A percentile compares a stretch with the other conserved stretches of the same genome.
phyloP scores from a whole-genome alignment of 2,329 filamentous ascomycete species.

The Bipolaris victoriae region DNA sequence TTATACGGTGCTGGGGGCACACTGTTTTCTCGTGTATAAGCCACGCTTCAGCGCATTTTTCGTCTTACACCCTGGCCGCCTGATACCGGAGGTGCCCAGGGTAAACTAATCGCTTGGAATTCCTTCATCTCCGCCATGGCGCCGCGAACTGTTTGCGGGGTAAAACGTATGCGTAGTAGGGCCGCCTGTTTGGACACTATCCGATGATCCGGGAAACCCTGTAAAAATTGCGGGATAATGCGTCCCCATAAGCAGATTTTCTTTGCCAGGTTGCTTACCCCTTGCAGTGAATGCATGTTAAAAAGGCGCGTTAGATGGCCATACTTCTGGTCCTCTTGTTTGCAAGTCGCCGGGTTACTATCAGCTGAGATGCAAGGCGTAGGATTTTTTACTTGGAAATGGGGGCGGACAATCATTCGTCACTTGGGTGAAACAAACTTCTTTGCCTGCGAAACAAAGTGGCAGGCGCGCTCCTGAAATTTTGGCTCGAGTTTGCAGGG shows the following conservation, averaged over 20 bases:
- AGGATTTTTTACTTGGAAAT: too few species aligned
- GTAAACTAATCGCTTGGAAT: background rate
- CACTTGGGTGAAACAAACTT: too few species aligned
- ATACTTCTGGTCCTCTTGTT: too few species aligned
- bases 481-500: background rate
- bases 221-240: background rate
- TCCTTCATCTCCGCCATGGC: conserved; percentile 12
- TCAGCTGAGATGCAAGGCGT: too few species aligned
- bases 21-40: too few species aligned
- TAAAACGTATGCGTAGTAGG: background rate
- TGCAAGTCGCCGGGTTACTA: too few species aligned
- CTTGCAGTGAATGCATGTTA: background rate
- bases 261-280: background rate
- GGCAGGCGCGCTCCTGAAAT: background rate
- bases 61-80: background rate
- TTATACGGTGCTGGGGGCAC: background rate
- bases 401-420: too few species aligned
- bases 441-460: background rate
- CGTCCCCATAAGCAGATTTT: background rate
- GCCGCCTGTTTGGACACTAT: too few species aligned
- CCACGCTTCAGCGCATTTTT: too few species aligned
- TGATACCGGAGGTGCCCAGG: background rate
- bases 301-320: background rate
- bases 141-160: conserved; percentile 17
- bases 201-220: background rate